Percentiles rank a stretch among this genome's conserved stretches.
Conservation (phyloP, 768 basidiomycete genomes). For the Hysterangium stoloniferum region DNA sequence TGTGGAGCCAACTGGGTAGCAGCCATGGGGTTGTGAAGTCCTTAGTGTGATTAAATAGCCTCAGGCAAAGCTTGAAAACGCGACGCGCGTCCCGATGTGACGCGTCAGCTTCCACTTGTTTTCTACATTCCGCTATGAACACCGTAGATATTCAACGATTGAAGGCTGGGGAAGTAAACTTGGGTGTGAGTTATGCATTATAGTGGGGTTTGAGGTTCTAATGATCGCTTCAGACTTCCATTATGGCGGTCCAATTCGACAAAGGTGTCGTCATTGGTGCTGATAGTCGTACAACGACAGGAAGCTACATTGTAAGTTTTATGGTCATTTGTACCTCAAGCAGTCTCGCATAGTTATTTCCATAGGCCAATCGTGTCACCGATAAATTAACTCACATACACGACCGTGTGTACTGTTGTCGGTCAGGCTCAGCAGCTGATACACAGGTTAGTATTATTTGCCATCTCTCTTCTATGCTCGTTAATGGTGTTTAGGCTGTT, state of each 20-base stretch:
- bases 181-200: conserved; percentile 64
- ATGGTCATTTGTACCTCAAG: not conserved
- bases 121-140: conserved; percentile 39
- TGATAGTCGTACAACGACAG: conserved; percentile 94
- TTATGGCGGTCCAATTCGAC: conserved; percentile 98
- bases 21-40: conserved; percentile 38
- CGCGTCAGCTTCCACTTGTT: conserved; percentile 35
- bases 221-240: conserved; percentile 69
- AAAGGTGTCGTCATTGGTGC: conserved; percentile 95
- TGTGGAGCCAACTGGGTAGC: conserved; percentile 45
- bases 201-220: not conserved
- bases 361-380: conserved; percentile 92
- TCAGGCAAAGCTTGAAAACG: conserved; percentile 9
- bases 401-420: conserved; percentile 98
- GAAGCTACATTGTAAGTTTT: conserved; percentile 80
- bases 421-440: conserved; percentile 95
- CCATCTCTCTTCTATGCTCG: not conserved
- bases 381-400: conserved; percentile 96
- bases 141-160: conserved; percentile 77
- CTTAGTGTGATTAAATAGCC: not conserved
- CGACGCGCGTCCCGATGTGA: conserved; percentile 33
- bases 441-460: conserved; percentile 49
- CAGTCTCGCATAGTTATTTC: not conserved
- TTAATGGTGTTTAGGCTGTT: conserved; percentile 42
- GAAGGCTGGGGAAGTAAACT: conserved; percentile 93